Evolutionary conservation across 2,329 filamentous ascomycete species (phyloP), one percentile per base, ranked within the genome.

Genomic region (Meredithiella fracta): DNA sequence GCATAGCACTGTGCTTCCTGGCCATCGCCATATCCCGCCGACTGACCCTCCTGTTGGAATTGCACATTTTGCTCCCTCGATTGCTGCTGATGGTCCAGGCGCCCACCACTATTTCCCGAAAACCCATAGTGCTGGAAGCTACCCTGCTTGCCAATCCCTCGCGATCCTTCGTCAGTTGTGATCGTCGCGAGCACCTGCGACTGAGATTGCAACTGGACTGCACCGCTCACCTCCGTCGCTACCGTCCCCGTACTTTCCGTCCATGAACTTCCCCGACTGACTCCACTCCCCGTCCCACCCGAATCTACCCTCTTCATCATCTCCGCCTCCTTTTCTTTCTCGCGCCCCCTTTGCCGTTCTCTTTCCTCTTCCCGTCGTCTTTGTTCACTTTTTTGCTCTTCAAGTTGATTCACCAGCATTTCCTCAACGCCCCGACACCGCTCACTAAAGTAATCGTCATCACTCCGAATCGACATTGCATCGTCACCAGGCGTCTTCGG

Each of bases 381-480:
- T 23, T 51, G 47, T 20, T 23, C 29, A 7, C 22, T 20, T 22
- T 38, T 37, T 22, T 52, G 50, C 34, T 37, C 50, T 17, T 52
- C 22, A 11, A 52, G 31, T 25, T 38, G 29, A 3, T 38, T 7
- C 22, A 29, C 22, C 17, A 52, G 23, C 31, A 34, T 26, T 37
- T 23, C 22, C 50, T 52, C 15, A 14, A 34, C 34, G 3, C 4
- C 50, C 17, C 22, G 7, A 40, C 34, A 31, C 17, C 34, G 50
- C 17, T 52, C 22, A 15, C 14, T 11, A 31, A 54, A 25, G 7
- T 47, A 47, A 22, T 54, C 53, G 14, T 54, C 53, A 47, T 54
- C 53, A 20, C 25, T 47, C 17, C 53, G 53, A 6, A 54, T 47
- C 15, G 40, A 34, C n/a, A 47, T 23, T 11, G 22, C 29, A 38